Base-by-base conservation (phyloP, 2,329 filamentous ascomycete genomes). In the Cytospora schulzeri region DNA sequence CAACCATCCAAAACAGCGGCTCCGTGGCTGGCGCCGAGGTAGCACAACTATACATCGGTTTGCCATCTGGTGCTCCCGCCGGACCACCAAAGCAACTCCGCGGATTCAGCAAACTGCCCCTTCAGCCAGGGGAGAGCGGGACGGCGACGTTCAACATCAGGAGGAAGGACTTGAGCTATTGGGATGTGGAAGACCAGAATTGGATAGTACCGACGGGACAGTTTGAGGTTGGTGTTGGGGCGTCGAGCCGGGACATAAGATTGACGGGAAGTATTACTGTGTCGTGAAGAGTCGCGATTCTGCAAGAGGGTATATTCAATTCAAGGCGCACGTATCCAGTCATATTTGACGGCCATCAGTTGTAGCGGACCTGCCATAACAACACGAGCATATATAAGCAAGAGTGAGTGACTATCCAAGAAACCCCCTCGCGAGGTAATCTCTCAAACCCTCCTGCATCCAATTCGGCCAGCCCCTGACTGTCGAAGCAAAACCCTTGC, bases 1-100 rank as follows among this genome's bases (percentile, higher is more conserved):
- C 84, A 0, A 86, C 80, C 1, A 78, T 93, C 45, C 83, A 81
- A 63, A 93, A 94, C 79, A 85, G 81, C 1, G 90, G 90, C 38
- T 73, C 70, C 0, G 77, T 87, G 0, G 74, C 77, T 2, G 89
- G 89, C 24, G 88, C 89, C 67, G 87, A 90, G 67, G 85, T 91
- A 0, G 80, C 85, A 0, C 90, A 92, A 80, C 75, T 91, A 6
- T 85, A 83, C 70, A 71, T 84, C 24, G 75, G 76, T 9, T 76
- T 80, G 56, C 80, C 81, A 5, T 69, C 76, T 35, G 72, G 75
- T 12, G 76, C 77, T 26, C 75, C 74, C 5, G 68, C 74, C 2
- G 74, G 77, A 2, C 81, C 81, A 53, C 75, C 76, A 0, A 76
- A 76, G 65, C 85, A 88, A 71, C 78, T 90, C 6, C 79, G 88